These are phyloP conservation scores for Fusarium floridanum DNA, from an alignment of 2,329 filamentous ascomycete species.

Conservation along the genomic window DNA sequence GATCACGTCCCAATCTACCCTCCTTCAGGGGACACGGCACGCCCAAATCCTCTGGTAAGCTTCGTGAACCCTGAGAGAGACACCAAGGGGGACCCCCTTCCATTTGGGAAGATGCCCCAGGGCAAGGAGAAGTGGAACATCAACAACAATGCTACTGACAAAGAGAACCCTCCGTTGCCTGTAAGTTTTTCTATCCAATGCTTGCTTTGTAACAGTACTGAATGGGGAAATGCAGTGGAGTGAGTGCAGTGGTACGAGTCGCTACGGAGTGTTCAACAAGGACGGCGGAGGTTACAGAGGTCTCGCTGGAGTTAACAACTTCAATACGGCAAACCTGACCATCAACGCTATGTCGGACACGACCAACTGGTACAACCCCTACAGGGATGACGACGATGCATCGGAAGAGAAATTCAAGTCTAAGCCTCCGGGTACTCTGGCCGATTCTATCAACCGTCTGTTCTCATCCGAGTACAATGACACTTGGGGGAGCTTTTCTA, in stretches of 20 bases:
- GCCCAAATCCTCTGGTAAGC: conserved; percentile 6
- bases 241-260: conserved; percentile 5
- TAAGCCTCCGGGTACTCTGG: conserved; percentile 39
- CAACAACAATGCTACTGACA: background rate
- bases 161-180: background rate
- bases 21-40: background rate
- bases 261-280: conserved; percentile 9
- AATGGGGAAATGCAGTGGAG: conserved; percentile 1
- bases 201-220: background rate
- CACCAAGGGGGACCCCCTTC: conserved; percentile 6
- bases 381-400: background rate
- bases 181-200: background rate
- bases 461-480: conserved; percentile 33
- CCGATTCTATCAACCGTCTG: conserved; percentile 42
- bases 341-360: background rate
- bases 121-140: conserved; percentile 32
- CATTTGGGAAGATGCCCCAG: conserved; percentile 23
- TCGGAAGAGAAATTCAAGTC: conserved; percentile 34
- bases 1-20: conserved; percentile 13
- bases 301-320: conserved; percentile 19
- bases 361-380: conserved; percentile 3
- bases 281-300: background rate
- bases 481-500: background rate
- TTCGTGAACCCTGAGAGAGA: conserved; percentile 25
- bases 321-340: background rate